Base-by-base conservation (phyloP, 2,329 filamentous ascomycete species). In the Chaetomiaceae sp. region DNA sequence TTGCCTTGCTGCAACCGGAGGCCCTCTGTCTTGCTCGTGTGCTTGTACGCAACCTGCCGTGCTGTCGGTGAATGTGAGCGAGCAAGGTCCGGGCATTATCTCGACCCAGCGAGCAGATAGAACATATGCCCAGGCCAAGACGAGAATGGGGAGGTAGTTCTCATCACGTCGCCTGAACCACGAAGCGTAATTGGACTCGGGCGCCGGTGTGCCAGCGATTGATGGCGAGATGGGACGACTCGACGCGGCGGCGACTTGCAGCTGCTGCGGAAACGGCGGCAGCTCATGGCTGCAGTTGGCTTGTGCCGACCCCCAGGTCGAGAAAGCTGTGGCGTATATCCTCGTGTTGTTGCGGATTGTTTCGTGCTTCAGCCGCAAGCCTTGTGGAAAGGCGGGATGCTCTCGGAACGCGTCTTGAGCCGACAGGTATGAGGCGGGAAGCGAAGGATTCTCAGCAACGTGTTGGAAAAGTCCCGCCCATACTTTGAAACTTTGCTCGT, bases 61-160 rank as follows among this genome's bases (percentile, higher is more conserved):
- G 45, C 45, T 37, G 15, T 15, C 27, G 20, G 45, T 47, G 29
- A 54, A 56, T 5, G 27, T 23, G 17, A 54, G 19, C 2, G 44
- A 52, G 1, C 6, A 3, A 14, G 3, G 3, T 12, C 19, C 34
- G 6, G 51, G 46, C 48, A 59, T 58, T 5, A 54, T 23, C 23
- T 59, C 52, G 9, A 31, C 37, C 55, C 57, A 57, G 2, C 52
- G 46, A 20, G 57, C 53, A 3, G 55, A 59, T 6, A 58, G 55
- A 15, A 59, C 31, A 23, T 57, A 59, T 23, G 55, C 36, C 55
- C 57, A 59, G 23, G 57, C 55, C 42, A 59, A 27, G n/a, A 40
- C 44, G 4, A 59, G 54, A 3, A 59, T 27, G 19, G 45, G 25
- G 27, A 59, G 40, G 20, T 56, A 54, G 42, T 59, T 54, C 47